These are phyloP conservation scores for Colletotrichum sp. DNA, from an alignment of 2,329 filamentous ascomycete genomes.

Conservation along the genomic window DNA sequence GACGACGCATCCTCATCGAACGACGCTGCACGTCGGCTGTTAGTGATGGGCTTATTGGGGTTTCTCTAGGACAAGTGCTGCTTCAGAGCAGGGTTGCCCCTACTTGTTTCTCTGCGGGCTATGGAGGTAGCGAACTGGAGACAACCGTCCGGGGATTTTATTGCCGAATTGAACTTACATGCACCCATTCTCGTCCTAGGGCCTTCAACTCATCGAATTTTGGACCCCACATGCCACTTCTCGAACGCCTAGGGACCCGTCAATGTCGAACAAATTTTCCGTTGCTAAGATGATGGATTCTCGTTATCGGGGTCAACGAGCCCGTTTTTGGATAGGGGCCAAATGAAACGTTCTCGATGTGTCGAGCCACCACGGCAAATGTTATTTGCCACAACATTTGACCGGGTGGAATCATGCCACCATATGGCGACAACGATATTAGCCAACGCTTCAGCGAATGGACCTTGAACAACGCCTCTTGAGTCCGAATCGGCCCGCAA, in stretches of 20 bases:
- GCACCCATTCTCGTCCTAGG: not conserved
- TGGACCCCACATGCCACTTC: slow-evolving; percentile 17
- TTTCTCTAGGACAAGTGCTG: not conserved
- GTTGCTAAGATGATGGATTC: slow-evolving; percentile 7
- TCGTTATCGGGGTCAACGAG: not conserved
- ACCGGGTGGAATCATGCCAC: not conserved
- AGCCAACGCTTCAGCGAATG: not conserved
- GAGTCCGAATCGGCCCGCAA: not conserved
- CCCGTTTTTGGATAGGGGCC: slow-evolving; percentile 12
- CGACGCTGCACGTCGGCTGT: not conserved
- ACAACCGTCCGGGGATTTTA: slow-evolving; percentile 12
- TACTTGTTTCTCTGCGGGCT: not conserved
- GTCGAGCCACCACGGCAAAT: not conserved
- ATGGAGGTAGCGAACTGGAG: slow-evolving; percentile 1
- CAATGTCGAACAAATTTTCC: slow-evolving; percentile 14
- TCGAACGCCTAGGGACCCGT: not conserved
- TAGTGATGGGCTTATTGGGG: not conserved
- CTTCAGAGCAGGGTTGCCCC: not conserved
- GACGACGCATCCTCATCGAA: slow-evolving; percentile 16
- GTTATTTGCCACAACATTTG: not conserved
- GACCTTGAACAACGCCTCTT: not conserved
- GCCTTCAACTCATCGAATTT: not conserved
- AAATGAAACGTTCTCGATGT: not conserved
- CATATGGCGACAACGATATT: not conserved
- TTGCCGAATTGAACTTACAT: slow-evolving; percentile 1